A percentile compares a stretch with the other conserved stretches of the same genome.
Evolutionary conservation across 2,329 filamentous ascomycete species (phyloP).

Genomic region (Beauveria sp.): DNA sequence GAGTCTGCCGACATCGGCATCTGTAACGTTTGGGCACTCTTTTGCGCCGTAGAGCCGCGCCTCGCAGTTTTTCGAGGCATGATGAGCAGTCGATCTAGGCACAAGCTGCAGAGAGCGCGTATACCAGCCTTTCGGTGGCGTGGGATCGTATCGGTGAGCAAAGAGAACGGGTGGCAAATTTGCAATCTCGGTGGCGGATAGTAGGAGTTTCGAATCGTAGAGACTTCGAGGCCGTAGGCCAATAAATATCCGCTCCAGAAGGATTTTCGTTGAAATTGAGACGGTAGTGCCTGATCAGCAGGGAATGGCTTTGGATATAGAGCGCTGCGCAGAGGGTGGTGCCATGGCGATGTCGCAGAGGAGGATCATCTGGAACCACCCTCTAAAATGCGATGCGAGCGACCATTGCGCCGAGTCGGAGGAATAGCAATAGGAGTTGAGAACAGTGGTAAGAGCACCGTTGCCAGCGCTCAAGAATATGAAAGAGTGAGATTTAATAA

Average conservation of each 20-base stretch:
- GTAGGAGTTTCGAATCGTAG: not conserved
- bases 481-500: not conserved
- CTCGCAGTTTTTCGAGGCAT: slow-evolving; percentile 20
- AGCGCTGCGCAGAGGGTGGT: slow-evolving; percentile 37
- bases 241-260: no score
- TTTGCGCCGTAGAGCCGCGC: slow-evolving; percentile 25
- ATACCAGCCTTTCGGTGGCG: slow-evolving; percentile 12
- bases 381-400: slow-evolving; percentile 45
- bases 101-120: not conserved
- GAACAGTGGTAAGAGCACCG: not conserved
- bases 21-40: not conserved
- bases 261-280: not conserved
- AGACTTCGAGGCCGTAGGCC: not conserved
- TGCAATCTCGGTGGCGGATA: not conserved
- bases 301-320: not conserved
- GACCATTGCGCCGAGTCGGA: slow-evolving; percentile 19
- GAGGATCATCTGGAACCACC: slow-evolving; percentile 34
- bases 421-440: not conserved
- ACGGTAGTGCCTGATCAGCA: not conserved
- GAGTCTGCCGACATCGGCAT: slow-evolving; percentile 21
- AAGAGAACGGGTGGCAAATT: slow-evolving; percentile 6
- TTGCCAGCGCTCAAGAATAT: not conserved
- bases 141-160: not conserved
- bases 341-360: slow-evolving; percentile 43
- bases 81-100: not conserved